Evolutionary conservation across 2,329 filamentous ascomycete species (phyloP).

Genomic region (Penicillium sp.): DNA sequence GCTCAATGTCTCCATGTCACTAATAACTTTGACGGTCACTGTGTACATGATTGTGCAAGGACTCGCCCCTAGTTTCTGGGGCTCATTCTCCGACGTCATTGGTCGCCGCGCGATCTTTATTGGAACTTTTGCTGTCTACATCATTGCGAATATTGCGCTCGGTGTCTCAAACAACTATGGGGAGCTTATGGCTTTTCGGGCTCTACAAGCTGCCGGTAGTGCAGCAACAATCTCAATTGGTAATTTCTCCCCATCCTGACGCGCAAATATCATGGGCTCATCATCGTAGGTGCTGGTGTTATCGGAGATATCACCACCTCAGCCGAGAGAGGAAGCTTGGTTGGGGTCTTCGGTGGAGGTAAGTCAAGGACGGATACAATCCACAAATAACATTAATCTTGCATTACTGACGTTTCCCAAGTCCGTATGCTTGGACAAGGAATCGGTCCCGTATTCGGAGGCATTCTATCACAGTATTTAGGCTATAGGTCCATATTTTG

Average conservation of each 20-base stretch:
- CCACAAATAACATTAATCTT: neutral
- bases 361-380: conserved; percentile 14
- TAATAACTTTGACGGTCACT: conserved; percentile 44
- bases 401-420: conserved; percentile 16
- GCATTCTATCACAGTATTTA: conserved; percentile 40
- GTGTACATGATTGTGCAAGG: conserved; percentile 58
- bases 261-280: conserved; percentile 10
- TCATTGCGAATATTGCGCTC: conserved; percentile 52
- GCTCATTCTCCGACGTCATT: conserved; percentile 52
- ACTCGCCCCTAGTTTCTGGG: conserved; percentile 55
- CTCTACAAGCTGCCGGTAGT: conserved; percentile 54
- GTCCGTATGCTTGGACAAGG: conserved; percentile 51
- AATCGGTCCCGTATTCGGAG: conserved; percentile 52
- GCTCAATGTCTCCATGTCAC: conserved; percentile 33
- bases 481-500: conserved; percentile 49
- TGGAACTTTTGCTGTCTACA: conserved; percentile 53
- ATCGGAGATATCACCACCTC: conserved; percentile 47
- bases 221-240: conserved; percentile 55
- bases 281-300: conserved; percentile 40
- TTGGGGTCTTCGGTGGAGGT: conserved; percentile 46
- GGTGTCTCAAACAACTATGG: conserved; percentile 50
- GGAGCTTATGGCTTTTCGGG: conserved; percentile 51
- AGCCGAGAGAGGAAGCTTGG: conserved; percentile 45
- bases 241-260: conserved; percentile 22
- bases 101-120: conserved; percentile 54